Conservation (phyloP, 768 basidiomycete species). For the Rhodotorula babjevae region DNA sequence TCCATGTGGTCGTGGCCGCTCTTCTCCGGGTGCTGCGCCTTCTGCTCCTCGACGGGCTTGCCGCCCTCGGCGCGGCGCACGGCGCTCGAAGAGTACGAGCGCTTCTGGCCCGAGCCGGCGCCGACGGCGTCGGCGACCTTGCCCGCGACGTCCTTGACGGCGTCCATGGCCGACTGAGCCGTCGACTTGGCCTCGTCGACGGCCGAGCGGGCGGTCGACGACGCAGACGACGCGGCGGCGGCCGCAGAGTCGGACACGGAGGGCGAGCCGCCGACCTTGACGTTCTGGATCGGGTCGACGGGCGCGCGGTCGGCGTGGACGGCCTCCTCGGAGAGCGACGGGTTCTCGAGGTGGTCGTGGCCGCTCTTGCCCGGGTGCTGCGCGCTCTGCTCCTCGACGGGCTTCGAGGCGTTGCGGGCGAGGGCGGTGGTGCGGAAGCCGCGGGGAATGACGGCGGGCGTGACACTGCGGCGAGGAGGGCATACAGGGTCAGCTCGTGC, state of each 20-base stretch:
- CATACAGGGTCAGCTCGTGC: too few species aligned
- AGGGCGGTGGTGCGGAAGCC: slow-evolving; percentile 9
- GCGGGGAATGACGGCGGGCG: slow-evolving; percentile 6
- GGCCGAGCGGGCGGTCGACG: not conserved
- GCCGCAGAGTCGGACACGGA: too few species aligned
- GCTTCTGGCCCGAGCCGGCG: not conserved
- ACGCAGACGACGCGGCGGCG: too few species aligned
- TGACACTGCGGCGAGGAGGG: not conserved
- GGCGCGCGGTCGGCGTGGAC: slow-evolving; percentile 20
- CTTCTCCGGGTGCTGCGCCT: slow-evolving; percentile 22
- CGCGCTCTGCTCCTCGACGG: not conserved
- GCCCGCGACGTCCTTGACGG: not conserved
- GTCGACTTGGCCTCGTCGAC: not conserved
- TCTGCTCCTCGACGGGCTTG: slow-evolving; percentile 1
- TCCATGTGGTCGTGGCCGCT: slow-evolving; percentile 27
- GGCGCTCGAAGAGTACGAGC: slow-evolving; percentile 12
- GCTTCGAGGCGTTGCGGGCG: not conserved
- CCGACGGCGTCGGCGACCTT: slow-evolving; percentile 1
- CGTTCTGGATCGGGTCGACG: slow-evolving; percentile 15
- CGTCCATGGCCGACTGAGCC: not conserved
- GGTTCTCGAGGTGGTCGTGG: slow-evolving; percentile 30
- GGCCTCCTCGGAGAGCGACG: slow-evolving; percentile 13
- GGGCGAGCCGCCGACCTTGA: too few species aligned
- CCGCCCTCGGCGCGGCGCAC: not conserved
- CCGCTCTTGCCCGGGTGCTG: slow-evolving; percentile 24